phyloP scores from a whole-genome alignment of 2,329 filamentous ascomycete genomes.

The Phaeosphaeriaceae sp. region DNA sequence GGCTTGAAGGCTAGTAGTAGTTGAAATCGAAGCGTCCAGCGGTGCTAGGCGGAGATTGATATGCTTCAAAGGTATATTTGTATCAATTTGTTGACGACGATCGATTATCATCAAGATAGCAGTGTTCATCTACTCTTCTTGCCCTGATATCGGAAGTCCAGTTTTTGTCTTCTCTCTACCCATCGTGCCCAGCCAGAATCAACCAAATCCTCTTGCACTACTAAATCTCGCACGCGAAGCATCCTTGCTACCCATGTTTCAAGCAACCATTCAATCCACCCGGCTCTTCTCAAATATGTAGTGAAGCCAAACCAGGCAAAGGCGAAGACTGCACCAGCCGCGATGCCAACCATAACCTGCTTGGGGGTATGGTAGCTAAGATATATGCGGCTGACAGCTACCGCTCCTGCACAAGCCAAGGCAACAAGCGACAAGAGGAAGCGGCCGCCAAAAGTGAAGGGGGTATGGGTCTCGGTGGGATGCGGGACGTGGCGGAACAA shows the following conservation, averaged over 20 bases:
- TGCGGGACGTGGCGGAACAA: constrained; percentile 71
- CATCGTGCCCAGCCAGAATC: constrained; percentile 95
- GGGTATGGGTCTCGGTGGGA: constrained; percentile 56
- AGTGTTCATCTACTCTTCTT: constrained; percentile 33
- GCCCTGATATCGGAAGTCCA: constrained; percentile 26
- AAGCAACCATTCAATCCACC: constrained; percentile 75
- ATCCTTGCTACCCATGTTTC: constrained; percentile 68
- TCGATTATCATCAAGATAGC: background rate
- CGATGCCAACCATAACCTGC: constrained; percentile 83
- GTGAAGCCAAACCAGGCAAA: constrained; percentile 80
- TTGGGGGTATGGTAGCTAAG: constrained; percentile 88
- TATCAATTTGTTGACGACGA: background rate
- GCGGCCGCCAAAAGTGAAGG: constrained; percentile 68
- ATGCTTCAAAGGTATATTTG: background rate
- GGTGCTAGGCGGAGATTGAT: constrained; percentile 14
- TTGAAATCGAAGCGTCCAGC: too few relatives aligned
- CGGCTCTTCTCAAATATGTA: constrained; percentile 67
- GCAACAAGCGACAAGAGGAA: constrained; percentile 55
- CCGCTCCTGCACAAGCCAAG: constrained; percentile 51
- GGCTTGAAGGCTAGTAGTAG: too few relatives aligned
- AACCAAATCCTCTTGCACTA: constrained; percentile 84
- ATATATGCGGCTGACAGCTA: constrained; percentile 86
- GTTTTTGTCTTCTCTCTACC: constrained; percentile 61
- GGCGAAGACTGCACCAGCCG: constrained; percentile 73
- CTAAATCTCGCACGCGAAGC: constrained; percentile 79